Evolutionary conservation across 768 basidiomycete genomes (phyloP), one percentile per base, ranked within the genome.

Genomic region (Collybia mongolica): DNA sequence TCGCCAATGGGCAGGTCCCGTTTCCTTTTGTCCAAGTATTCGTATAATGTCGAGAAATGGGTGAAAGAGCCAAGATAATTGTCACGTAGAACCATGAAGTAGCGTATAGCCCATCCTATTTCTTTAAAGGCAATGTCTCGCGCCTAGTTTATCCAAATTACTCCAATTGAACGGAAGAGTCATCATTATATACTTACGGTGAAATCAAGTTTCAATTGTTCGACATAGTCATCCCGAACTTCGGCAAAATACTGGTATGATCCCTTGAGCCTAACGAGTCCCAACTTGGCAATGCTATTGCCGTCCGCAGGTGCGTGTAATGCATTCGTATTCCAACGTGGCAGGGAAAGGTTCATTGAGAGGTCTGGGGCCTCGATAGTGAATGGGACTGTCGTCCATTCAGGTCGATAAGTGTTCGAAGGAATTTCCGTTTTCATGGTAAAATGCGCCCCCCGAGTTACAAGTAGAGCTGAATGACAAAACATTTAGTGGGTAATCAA

Each of bases 61-160:
- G 93, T 97, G 67, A 97, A 98, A 4, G 82, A 78, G 9, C 96
- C 96, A 44, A 98, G 83, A 67, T 98, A 98, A 67, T 98, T 98
- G 60, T 96, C 93, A 40, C 88, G 84, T 51, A 97, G 61, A 36
- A 87, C 82, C 83, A 98, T 89, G 56, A 96, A 77, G 61, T 93
- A 86, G 32, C 94, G 83, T 52, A 95, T 80, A 2, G 84, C 84
- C 95, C 95, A 97, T 19, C 93, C 95, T 46, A 93, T 70, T 1
- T 76, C 72, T 63, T 87, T 89, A 69, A 86, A 87, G 7, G 80
- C 70, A 28, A 84, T 61, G 28, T 83, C 75, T 6, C 68, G 60
- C 0, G 70, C 60, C 89, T 90, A 53, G n/a, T 37, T 47, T 48
- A 40, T 9, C 28, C 35, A 37, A 5, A 46, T 28, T 7, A 14